Conservation (phyloP, 306 rosid species). For the Gastrolobium villosum region DNA sequence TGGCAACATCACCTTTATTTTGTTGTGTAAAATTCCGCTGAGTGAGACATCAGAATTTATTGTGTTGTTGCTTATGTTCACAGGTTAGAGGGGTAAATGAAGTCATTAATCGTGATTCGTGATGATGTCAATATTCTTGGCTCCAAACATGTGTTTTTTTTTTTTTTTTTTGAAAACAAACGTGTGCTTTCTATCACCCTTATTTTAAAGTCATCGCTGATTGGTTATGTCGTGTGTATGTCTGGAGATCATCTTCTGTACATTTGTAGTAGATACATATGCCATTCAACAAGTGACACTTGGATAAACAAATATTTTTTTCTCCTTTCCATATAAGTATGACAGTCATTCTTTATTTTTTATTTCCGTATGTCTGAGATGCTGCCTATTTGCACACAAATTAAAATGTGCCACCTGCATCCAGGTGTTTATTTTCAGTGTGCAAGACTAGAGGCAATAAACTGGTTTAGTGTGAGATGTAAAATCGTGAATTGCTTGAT, state of each 20-base stretch:
- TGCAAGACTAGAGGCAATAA: slow-evolving; percentile 6
- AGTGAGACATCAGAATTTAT: slow-evolving; percentile 26
- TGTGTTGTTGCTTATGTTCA: slow-evolving; percentile 27
- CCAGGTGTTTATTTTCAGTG: slow-evolving; percentile 3
- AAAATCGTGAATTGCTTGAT: not conserved
- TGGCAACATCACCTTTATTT: slow-evolving; percentile 40
- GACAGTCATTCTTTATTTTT: no score
- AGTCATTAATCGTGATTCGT: not conserved
- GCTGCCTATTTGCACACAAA: not conserved
- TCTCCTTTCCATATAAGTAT: no score
- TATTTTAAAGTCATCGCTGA: slow-evolving; percentile 6
- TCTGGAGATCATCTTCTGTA: no score
- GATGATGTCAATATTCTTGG: slow-evolving; percentile 26
- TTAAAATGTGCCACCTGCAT: slow-evolving; percentile 14
- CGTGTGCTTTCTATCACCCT: slow-evolving; percentile 3
- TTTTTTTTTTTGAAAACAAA: no score
- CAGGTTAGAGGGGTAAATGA: slow-evolving; percentile 42
- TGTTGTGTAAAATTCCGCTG: slow-evolving; percentile 49
- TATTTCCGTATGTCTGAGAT: no score
- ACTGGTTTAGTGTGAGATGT: not conserved
- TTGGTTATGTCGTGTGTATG: not conserved
- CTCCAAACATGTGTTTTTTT: not conserved
- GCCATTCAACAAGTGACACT: no score
- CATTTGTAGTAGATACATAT: no score
- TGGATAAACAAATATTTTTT: no score